Conservation (phyloP, 225 moss, liverwort and hornwort genomes). For the Straminergon stramineum region DNA sequence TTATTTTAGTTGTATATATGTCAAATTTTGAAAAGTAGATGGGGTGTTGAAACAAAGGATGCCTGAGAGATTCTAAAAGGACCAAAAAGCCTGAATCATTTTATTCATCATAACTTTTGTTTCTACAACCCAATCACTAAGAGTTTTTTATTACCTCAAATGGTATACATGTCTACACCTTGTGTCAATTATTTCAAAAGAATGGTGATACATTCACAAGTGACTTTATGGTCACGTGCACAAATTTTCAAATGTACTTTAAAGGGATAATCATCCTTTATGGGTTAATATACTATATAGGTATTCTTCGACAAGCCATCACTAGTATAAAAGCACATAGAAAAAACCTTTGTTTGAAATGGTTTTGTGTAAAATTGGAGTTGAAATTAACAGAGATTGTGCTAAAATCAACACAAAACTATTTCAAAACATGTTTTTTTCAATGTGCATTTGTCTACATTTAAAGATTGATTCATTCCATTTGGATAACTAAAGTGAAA, state of each 20-base stretch:
- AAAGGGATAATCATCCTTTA: neutral
- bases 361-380: rapidly evolving
- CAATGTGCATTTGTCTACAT: neutral
- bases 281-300: neutral
- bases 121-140: neutral
- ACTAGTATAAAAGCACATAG: neutral
- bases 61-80: rapidly evolving
- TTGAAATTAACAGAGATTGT: neutral
- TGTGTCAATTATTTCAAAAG: neutral
- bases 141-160: neutral
- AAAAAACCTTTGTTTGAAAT: neutral
- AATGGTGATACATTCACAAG: neutral
- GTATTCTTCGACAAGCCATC: neutral
- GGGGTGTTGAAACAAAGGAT: neutral
- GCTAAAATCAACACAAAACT: rapidly evolving
- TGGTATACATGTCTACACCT: neutral
- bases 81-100: rapidly evolving
- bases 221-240: rapidly evolving
- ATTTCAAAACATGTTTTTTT: rapidly evolving
- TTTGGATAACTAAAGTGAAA: no score
- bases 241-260: neutral
- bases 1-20: neutral
- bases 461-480: no score
- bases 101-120: rapidly evolving
- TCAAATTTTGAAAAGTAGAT: neutral